These are phyloP conservation scores for Cystofilobasidium bisporidii DNA, from an alignment of 768 basidiomycete species.

Conservation along the genomic window DNA sequence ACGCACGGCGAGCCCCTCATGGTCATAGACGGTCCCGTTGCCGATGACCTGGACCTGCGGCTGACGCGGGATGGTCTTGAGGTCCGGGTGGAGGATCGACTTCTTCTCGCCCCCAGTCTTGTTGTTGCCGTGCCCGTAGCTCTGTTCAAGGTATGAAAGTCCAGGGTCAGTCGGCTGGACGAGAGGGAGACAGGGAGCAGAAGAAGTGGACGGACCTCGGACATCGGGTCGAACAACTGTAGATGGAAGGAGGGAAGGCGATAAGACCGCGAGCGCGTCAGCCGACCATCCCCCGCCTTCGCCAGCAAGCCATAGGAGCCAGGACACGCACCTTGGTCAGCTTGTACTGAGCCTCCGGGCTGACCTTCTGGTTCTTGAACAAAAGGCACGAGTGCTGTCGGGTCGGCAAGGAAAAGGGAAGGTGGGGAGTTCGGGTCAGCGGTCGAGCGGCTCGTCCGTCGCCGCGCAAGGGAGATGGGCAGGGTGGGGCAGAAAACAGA, in stretches of 20 bases:
- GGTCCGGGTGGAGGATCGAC: constrained; percentile 77
- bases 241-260: background rate
- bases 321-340: constrained; percentile 59
- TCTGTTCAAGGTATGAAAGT: constrained; percentile 36
- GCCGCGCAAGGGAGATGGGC: background rate
- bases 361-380: constrained; percentile 59
- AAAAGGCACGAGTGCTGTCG: constrained; percentile 64
- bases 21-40: constrained; percentile 67
- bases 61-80: constrained; percentile 79
- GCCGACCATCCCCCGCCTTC: background rate
- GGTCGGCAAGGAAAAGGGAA: too few species aligned
- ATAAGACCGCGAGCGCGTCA: background rate
- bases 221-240: constrained; percentile 65
- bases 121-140: constrained; percentile 81
- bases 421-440: background rate
- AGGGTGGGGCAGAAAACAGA: constrained; percentile 36
- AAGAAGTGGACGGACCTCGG: constrained; percentile 31
- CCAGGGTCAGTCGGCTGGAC: background rate
- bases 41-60: constrained; percentile 87
- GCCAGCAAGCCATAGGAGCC: background rate
- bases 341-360: constrained; percentile 74
- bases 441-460: background rate
- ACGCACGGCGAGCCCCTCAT: constrained; percentile 63
- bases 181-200: background rate
- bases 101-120: constrained; percentile 63